A percentile compares a stretch with the other conserved stretches of the same genome.
phyloP scores from a whole-genome alignment of 2,329 filamentous ascomycete species.

The Elsinoe perseae region DNA sequence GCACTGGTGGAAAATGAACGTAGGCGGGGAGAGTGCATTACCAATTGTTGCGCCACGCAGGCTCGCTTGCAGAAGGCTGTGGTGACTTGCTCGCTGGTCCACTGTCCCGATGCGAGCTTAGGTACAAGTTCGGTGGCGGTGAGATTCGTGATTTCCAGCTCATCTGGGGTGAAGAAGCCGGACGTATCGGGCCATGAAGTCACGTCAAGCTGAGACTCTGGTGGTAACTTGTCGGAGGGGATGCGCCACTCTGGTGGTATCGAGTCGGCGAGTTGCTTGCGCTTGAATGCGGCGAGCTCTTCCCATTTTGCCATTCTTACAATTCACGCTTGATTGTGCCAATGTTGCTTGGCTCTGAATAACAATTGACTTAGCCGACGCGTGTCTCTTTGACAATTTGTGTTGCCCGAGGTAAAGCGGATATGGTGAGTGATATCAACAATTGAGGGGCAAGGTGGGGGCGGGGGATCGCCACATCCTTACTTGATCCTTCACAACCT shows the following conservation, averaged over 20 bases:
- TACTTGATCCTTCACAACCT: not conserved
- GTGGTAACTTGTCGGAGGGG: slow-evolving; percentile 45
- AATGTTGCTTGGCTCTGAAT: not conserved
- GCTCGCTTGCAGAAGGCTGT: slow-evolving; percentile 49
- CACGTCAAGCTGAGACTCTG: slow-evolving; percentile 48
- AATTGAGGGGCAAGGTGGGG: not conserved
- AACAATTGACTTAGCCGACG: no score
- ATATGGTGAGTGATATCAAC: not conserved
- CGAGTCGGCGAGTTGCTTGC: slow-evolving; percentile 38
- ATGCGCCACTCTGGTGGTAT: slow-evolving; percentile 55
- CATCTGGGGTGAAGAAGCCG: slow-evolving; percentile 51
- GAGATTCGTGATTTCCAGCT: slow-evolving; percentile 44
- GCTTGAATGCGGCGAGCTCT: slow-evolving; percentile 37
- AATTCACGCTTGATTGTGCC: not conserved
- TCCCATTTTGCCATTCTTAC: slow-evolving; percentile 32
- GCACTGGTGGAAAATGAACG: slow-evolving; percentile 12
- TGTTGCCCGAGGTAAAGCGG: not conserved
- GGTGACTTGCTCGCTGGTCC: slow-evolving; percentile 47
- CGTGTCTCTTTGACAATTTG: no score
- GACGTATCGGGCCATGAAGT: slow-evolving; percentile 48
- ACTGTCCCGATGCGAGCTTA: slow-evolving; percentile 35
- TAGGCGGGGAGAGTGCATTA: slow-evolving; percentile 21
- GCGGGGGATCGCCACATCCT: not conserved
- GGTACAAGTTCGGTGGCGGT: slow-evolving; percentile 36
- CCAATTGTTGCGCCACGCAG: slow-evolving; percentile 48